Conservation (phyloP, 257 asterid genomes). For the Avicennia marina region DNA sequence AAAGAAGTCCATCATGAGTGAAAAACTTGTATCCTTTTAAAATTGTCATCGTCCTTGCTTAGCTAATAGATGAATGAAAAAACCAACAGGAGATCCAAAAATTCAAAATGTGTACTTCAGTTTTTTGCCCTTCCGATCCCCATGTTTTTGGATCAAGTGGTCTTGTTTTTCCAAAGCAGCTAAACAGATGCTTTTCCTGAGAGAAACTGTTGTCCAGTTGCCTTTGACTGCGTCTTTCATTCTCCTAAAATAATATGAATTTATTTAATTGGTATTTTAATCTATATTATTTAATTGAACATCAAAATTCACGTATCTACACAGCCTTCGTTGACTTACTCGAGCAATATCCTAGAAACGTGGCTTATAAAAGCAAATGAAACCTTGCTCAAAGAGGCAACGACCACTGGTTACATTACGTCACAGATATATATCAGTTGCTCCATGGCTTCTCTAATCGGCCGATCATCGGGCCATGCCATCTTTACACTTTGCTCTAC, state of each 20-base stretch:
- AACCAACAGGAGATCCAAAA: slow-evolving; percentile 3
- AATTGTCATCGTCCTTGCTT: not conserved
- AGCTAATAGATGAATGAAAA: slow-evolving; percentile 16
- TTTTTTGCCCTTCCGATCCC: too few relatives aligned
- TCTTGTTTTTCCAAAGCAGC: not conserved
- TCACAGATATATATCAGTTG: slow-evolving; percentile 6
- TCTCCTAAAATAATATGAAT: too few relatives aligned
- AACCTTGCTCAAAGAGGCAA: slow-evolving; percentile 15
- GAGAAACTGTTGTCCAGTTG: not conserved
- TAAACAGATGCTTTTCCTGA: not conserved
- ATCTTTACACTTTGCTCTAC: slow-evolving; percentile 3
- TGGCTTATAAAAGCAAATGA: slow-evolving; percentile 20
- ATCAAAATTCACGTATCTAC: too few relatives aligned
- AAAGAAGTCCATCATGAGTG: not conserved
- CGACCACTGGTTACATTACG: slow-evolving; percentile 21
- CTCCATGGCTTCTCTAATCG: slow-evolving; percentile 9
- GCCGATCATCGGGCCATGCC: not conserved
- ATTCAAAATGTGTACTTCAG: not conserved
- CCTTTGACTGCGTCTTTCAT: too few relatives aligned
- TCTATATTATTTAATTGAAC: too few relatives aligned
- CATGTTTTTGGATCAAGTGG: too few relatives aligned
- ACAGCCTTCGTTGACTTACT: slow-evolving; percentile 9
- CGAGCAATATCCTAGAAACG: not conserved
- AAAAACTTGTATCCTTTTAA: not conserved
- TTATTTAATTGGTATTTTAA: not conserved